Evolutionary conservation across 768 basidiomycete genomes (phyloP), one percentile per base, ranked within the genome.

Genomic region (Brasilioporus rufonigricans): DNA sequence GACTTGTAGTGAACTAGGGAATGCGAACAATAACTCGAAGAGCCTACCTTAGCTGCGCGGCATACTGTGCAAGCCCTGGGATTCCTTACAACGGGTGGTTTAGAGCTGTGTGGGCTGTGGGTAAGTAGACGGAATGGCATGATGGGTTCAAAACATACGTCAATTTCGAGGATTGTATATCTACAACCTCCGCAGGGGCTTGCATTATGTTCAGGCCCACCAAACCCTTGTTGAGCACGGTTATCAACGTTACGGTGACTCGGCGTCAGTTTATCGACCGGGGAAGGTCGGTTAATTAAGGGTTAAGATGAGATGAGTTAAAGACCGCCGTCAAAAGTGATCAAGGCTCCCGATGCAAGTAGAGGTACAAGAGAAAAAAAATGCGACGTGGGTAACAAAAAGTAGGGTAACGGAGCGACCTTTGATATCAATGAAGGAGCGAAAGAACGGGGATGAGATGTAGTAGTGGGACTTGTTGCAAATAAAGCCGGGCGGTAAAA

Each of bases 51-150:
- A 58, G 91, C 90, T 50, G 83, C 80, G 41, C 90, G 84, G 70
- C 91, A 93, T 61, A 91, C 89, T 38, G 87, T 91, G 68, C 91
- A 93, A 18, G 91, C 91, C 47, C 81, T 70, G 44, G 80, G 78
- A 50, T 79, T 80, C 57, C 81, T 69, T 33, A 77, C 69, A 41
- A 81, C 71, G 31, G 80, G 76, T 21, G 69, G 54, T 62, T 78
- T 79, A 48, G 74, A 62, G 36, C 77, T 78, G 56, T 32, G 57
- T 38, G 39, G 41, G 41, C n/a, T 41, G 52, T 23, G 27, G 47
- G 50, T 65, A 33, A 58, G 54, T 27, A 24, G 31, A 41, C 47
- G 57, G 51, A 27, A 50, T 36, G 56, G 38, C 40, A 61, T 56
- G 13, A 41, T 47, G 16, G 13, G 10, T 41, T 50, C 16, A 33